These are phyloP conservation scores for Phragmites australis DNA, from an alignment of 176 grass and related monocot genomes.

Conservation along the genomic window DNA sequence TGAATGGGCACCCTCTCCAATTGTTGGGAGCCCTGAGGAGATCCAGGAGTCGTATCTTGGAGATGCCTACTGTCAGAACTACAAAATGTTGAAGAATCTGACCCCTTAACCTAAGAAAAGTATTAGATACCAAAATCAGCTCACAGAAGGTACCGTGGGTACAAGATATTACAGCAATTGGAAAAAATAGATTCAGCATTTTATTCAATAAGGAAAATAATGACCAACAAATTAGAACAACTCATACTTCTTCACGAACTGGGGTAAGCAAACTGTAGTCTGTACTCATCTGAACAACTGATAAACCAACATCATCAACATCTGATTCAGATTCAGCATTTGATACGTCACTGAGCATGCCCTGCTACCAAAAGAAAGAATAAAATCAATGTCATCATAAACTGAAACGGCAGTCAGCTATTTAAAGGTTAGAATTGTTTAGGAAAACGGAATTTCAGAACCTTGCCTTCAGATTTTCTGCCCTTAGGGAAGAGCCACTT, in stretches of 20 bases:
- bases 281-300: conserved; percentile 21
- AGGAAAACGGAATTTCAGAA: conserved; percentile 28
- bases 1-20: conserved; percentile 30
- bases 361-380: conserved; percentile 39
- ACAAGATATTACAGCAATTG: not conserved
- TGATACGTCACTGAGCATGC: conserved; percentile 43
- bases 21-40: conserved; percentile 26
- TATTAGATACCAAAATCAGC: conserved; percentile 14
- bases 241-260: conserved; percentile 58
- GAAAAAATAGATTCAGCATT: not conserved
- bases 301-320: conserved; percentile 37
- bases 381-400: not conserved
- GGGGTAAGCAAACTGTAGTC: conserved; percentile 50
- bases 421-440: not conserved
- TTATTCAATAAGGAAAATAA: not conserved
- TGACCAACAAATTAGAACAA: not conserved
- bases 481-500: conserved; percentile 44
- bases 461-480: conserved; percentile 62
- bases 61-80: conserved; percentile 37
- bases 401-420: not conserved
- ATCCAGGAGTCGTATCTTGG: conserved; percentile 36
- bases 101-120: conserved; percentile 48
- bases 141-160: not conserved
- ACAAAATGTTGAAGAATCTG: conserved; percentile 53
- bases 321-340: conserved; percentile 62